Base-by-base conservation (phyloP, 495 filamentous ascomycete genomes). In the Thermothielavioides terrestris region DNA sequence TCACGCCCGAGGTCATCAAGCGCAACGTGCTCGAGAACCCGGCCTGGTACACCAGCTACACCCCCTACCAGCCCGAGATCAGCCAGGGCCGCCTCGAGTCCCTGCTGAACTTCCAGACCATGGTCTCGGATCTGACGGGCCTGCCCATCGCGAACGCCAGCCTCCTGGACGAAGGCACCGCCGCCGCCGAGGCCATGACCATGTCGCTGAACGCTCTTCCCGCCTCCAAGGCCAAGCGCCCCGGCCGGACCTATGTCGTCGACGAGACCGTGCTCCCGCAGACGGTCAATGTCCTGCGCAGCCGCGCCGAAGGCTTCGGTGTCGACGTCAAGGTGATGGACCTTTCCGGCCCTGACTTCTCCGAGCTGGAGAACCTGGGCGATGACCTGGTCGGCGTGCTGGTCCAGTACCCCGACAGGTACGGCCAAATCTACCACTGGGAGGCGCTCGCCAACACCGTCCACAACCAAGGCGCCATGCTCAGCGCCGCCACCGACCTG, bases 21-120 rank as follows among this genome's bases (percentile, higher is more conserved):
- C 77, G 92, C 58, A 98, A 98, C 64, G 77, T 97, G 8, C 72
- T 98, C 26, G 91, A 98, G 75, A 88, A 82, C 59, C 92, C 92
- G 1, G 94, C 83, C 14, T 98, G 92, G 92, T 98, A 98, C 68
- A 98, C 92, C 34, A 96, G 90, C 65, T 98, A 98, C 63, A 97
- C 92, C 0, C 92, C 92, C 22, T 98, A 98, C 67, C 92, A 98
- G 65, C 90, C 92, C 2, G 92, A 98, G 69, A 97, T 98, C 73
- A 94, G 88, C 60, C 92, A 98, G 68, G 92, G 86, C 27, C 85
- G 88, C 35, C 69, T 94, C 54, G 94, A 97, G 73, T 95, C 90
- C 6, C 72, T 98, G 34, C 73, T 98, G 37, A 98, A 98, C 72
- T 98, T 94, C 68, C 92, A 98, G 76, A 98, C 92, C 11, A 66